Evolutionary conservation across 495 filamentous ascomycete species (phyloP), one percentile per base, ranked within the genome.

Genomic region (Lophiostoma macrostomum): DNA sequence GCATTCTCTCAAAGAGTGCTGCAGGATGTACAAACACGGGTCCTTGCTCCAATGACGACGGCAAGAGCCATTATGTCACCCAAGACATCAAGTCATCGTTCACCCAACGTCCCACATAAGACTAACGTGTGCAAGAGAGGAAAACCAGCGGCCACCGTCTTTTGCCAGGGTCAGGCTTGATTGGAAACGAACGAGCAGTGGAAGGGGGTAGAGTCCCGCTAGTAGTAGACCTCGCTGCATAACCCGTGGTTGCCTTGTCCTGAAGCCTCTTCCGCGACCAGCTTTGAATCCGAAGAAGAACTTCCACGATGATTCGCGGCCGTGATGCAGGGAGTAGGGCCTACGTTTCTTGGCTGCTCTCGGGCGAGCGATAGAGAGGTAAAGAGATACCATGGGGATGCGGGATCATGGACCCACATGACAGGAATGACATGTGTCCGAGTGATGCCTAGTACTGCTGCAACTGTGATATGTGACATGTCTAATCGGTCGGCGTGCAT

Each of bases 191-290:
- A 22, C 38, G 42, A 24, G 45, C 41, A 36, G 31, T 25, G 8
- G 43, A 25, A 34, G 29, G 55, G 37, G 14, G 38, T 16, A 49
- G 50, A n/a, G 16, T 31, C 4, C 4, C 31, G 30, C 41, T 35
- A 14, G 37, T 5, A 12, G 35, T 54, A 35, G 29, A 45, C 28
- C 57, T 44, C 34, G 19, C 51, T 37, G 44, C 30, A 45, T 23
- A 55, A 35, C 45, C 39, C 53, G 58, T 36, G 52, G 58, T 51
- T 61, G 58, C 51, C 58, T 61, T 52, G 45, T 14, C 27, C 40
- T 23, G 30, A 54, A 51, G 58, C 58, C 58, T 61, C 52, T 47
- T 56, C 46, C 49, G 45, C 39, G 34, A 39, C 31, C 39, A 18
- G 43, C 23, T 12, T 20, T 32, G 37, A 20, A 22, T 35, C 42